Percentiles rank a stretch among this genome's conserved stretches.
These are phyloP conservation scores for Fraxinus sp. DNA, from an alignment of 305 asterid species.

Conservation along the genomic window DNA sequence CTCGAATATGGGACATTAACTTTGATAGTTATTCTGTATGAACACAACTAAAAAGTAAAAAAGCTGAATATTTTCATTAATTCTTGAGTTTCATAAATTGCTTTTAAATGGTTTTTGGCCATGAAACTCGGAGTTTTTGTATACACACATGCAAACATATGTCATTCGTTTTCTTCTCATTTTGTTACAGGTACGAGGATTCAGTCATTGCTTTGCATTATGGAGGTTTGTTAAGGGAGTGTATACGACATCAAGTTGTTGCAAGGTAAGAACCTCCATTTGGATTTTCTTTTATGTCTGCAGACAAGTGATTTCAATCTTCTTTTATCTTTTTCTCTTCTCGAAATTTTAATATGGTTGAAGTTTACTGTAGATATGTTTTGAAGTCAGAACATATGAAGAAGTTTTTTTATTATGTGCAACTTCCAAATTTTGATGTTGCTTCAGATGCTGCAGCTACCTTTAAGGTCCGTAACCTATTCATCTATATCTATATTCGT, in stretches of 20 bases:
- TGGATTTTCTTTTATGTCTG: neutral
- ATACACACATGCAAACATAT: too few species aligned
- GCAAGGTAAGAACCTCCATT: conserved; percentile 53
- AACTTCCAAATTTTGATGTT: conserved; percentile 82
- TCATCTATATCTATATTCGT: neutral
- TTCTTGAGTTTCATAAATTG: neutral
- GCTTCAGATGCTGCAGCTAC: conserved; percentile 90
- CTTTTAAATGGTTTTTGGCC: neutral
- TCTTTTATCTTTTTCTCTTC: neutral
- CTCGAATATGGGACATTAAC: neutral
- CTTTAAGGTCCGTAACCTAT: conserved; percentile 56
- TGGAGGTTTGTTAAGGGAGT: conserved; percentile 83
- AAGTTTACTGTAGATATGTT: conserved; percentile 45
- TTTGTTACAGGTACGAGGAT: conserved; percentile 60
- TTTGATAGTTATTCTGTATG: neutral
- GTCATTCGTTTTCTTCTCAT: conserved; percentile 1
- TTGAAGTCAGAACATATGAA: conserved; percentile 58
- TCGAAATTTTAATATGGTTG: neutral
- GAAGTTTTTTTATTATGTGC: conserved; percentile 70
- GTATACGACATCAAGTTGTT: conserved; percentile 81
- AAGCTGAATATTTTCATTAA: neutral
- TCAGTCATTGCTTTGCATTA: conserved; percentile 66
- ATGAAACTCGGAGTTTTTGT: neutral
- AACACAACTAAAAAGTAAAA: neutral
- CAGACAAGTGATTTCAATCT: neutral